phyloP scores from a whole-genome alignment of 2,329 filamentous ascomycete species.

The Pyrenochaeta sp. region DNA sequence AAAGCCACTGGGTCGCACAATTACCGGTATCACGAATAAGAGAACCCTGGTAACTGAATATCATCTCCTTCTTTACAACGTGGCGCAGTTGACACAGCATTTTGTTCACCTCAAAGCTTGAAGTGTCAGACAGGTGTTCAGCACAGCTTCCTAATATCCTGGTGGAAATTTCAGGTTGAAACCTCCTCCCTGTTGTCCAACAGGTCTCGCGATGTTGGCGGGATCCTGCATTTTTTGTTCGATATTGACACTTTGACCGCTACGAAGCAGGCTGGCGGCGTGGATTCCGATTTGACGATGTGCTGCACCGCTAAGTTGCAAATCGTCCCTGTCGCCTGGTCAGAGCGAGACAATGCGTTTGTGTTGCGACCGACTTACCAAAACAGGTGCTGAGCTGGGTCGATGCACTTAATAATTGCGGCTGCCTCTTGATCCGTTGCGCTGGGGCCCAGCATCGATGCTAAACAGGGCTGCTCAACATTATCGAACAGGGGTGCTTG shows the following conservation, averaged over 20 bases:
- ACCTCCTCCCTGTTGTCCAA: conserved; percentile 18
- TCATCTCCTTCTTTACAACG: conserved; percentile 2
- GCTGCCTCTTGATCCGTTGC: conserved; percentile 34
- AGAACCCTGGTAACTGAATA: conserved; percentile 10
- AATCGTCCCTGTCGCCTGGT: conserved; percentile 42
- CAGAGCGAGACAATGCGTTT: conserved; percentile 44
- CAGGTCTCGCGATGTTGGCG: conserved; percentile 19
- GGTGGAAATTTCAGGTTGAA: conserved; percentile 44
- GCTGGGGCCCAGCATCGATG: conserved; percentile 16
- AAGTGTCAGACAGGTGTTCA: conserved; percentile 26
- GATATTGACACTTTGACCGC: conserved; percentile 40
- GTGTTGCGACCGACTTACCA: conserved; percentile 37
- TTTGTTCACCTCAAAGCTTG: conserved; percentile 5
- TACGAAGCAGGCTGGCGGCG: conserved; percentile 41
- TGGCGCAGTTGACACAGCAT: conserved; percentile 8
- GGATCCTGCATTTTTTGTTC: conserved; percentile 23
- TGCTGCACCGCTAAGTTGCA: conserved; percentile 43
- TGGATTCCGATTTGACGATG: conserved; percentile 47
- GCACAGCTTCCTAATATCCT: conserved; percentile 33
- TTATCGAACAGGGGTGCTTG: conserved; percentile 43
- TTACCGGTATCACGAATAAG: conserved; percentile 26
- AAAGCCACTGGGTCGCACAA: conserved; percentile 32
- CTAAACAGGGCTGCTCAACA: conserved; percentile 44
- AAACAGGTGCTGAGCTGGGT: conserved; percentile 43
- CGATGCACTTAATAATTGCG: conserved; percentile 36